Evolutionary conservation across 768 basidiomycete species (phyloP).

Genomic region (Albatrellus ellisii): DNA sequence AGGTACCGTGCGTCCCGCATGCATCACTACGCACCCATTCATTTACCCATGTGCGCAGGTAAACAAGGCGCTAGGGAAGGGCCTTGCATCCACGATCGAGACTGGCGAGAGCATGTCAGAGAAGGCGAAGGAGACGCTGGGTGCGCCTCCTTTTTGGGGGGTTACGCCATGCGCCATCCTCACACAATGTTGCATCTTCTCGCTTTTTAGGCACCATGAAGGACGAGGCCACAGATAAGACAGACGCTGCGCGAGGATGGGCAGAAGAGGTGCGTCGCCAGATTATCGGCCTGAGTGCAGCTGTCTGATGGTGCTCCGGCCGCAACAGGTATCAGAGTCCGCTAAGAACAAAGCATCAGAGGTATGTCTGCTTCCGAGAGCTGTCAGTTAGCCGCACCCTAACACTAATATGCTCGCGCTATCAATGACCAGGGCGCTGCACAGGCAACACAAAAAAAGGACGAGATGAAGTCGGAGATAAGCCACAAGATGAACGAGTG

Average conservation of each 20-base stretch:
- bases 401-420: not conserved
- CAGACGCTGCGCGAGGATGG: conserved; percentile 1
- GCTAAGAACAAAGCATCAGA: conserved; percentile 4
- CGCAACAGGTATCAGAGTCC: not conserved
- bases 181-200: not conserved
- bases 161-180: too few relatives aligned
- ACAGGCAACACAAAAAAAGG: conserved; percentile 1
- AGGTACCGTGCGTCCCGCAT: conserved; percentile 1
- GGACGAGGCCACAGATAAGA: not conserved
- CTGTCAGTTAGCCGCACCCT: not conserved
- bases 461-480: not conserved
- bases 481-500: too few relatives aligned
- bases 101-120: conserved; percentile 8
- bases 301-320: not conserved
- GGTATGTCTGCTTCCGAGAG: conserved; percentile 1
- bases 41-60: conserved; percentile 2
- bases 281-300: too few relatives aligned
- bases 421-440: conserved; percentile 5
- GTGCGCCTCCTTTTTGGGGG: too few relatives aligned
- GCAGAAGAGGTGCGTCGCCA: conserved; percentile 1
- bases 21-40: not conserved
- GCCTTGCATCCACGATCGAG: conserved; percentile 11
- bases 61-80: conserved; percentile 10
- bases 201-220: conserved; percentile 4
- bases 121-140: conserved; percentile 9